phyloP scores from a whole-genome alignment of 768 basidiomycete genomes.

The Boletus eberwhitei region DNA sequence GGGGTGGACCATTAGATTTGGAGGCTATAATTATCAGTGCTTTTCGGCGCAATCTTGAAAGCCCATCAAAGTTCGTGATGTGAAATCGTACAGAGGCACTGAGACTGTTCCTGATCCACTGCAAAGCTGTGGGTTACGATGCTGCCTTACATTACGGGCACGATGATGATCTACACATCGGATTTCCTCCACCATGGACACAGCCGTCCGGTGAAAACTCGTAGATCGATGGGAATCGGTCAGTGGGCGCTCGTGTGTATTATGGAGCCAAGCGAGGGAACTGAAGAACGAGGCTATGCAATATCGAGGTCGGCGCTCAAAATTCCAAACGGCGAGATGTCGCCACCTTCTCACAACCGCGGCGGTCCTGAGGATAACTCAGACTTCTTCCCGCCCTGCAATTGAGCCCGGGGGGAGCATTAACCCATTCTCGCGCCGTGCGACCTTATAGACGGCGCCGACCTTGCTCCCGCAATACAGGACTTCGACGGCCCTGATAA shows the following conservation, averaged over 20 bases:
- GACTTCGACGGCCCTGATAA: too few species aligned
- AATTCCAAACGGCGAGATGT: neutral
- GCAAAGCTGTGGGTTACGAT: slow-evolving; percentile 1
- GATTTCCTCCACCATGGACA: neutral
- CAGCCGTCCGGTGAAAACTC: neutral
- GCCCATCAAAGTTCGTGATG: neutral
- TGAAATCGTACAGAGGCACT: neutral
- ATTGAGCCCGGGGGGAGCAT: neutral
- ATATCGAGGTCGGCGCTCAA: neutral
- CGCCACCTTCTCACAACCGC: neutral
- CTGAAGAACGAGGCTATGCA: neutral
- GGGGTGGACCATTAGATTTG: neutral
- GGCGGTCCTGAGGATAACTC: too few species aligned
- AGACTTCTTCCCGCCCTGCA: too few species aligned
- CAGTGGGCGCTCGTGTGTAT: too few species aligned
- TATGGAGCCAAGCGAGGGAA: neutral
- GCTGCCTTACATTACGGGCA: neutral
- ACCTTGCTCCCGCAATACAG: too few species aligned
- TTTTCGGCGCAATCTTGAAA: neutral
- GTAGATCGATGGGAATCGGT: neutral
- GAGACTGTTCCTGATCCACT: neutral
- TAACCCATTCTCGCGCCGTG: neutral
- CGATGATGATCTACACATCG: neutral
- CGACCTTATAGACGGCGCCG: too few species aligned
- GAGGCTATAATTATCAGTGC: neutral